Base-by-base conservation (phyloP, 805 yeast species). In the Cyberlindnera nakhonratchasimensis region DNA sequence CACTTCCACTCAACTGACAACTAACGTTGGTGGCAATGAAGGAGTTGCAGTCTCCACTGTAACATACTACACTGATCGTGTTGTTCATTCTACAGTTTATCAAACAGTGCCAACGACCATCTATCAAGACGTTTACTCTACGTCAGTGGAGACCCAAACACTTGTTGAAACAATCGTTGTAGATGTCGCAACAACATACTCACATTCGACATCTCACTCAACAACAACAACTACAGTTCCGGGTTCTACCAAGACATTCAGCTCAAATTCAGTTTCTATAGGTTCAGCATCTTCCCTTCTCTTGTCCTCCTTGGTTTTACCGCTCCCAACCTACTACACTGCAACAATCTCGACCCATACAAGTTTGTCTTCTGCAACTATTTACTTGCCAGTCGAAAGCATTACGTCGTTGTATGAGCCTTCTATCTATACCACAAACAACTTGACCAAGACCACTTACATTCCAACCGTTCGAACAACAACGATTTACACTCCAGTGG, bases 1-100 rank as follows among this genome's bases (percentile, higher is more conserved):
- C 16, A 31, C 39, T 21, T 19, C 41, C 13, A 11, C 42, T 20
- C 12, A 52, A 34, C 28, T 46, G 38, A 26, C 52, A 30, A 17
- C 58, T 43, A 39, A 55, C 50, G 21, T 59, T 34, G 26, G 50
- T 30, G 16, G 46, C 30, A n/a, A 12, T 14, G 25, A 26, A 5
- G 18, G n/a, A 13, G 34, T 22, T 19, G 21, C 25, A 46, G 30
- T 31, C 50, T 37, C 19, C 52, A 51, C 45, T 55, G 50, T 29
- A 58, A 55, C 44, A 20, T 7, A 41, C 32, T 36, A 26, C 36
- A 42, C 39, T 12, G 29, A 23, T 13, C 35, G 14, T 6, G 29
- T 20, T 17, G 26, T 33, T 5, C 34, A 44, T 10, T 14, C 18
- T 11, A 29, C 45, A 17, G 16, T 30, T 25, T 36, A 20, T 22